phyloP scores from a whole-genome alignment of 1,284 basidiomycete species.

The Moesziomyces parantarcticus region DNA sequence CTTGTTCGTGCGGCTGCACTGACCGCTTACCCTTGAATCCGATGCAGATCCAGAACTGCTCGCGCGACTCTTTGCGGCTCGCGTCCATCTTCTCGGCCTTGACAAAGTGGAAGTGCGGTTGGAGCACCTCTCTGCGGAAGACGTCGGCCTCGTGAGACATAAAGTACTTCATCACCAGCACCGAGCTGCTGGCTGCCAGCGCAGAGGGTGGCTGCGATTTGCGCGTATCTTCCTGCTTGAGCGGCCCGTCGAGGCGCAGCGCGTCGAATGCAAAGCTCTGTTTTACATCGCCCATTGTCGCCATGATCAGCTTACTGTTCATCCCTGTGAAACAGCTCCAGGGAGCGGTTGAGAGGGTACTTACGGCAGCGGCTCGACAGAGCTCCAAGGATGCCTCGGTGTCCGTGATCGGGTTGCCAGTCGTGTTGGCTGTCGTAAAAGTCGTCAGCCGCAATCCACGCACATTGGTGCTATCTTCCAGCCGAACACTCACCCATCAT shows the following conservation, averaged over 20 bases:
- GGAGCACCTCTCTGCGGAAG: constrained; percentile 52
- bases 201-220: constrained; percentile 2
- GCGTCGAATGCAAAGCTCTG: constrained; percentile 28
- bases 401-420: constrained; percentile 43
- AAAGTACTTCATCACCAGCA: constrained; percentile 57
- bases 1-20: neutral
- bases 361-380: constrained; percentile 32
- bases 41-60: constrained; percentile 61
- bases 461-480: neutral
- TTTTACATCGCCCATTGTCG: too few species aligned
- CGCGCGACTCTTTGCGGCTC: constrained; percentile 56
- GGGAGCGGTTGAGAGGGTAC: neutral
- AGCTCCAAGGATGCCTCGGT: constrained; percentile 49
- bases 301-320: too few species aligned
- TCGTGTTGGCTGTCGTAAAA: constrained; percentile 36
- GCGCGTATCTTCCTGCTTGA: neutral
- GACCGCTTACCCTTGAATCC: constrained; percentile 32
- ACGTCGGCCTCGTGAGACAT: constrained; percentile 54
- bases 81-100: constrained; percentile 58
- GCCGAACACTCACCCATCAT: constrained; percentile 65
- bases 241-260: constrained; percentile 12
- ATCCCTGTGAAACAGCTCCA: neutral
- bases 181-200: constrained; percentile 21
- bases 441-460: neutral
- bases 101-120: constrained; percentile 50